Conservation (phyloP, 192 early-diverging fungal genomes). For the Piromyces sp. region DNA sequence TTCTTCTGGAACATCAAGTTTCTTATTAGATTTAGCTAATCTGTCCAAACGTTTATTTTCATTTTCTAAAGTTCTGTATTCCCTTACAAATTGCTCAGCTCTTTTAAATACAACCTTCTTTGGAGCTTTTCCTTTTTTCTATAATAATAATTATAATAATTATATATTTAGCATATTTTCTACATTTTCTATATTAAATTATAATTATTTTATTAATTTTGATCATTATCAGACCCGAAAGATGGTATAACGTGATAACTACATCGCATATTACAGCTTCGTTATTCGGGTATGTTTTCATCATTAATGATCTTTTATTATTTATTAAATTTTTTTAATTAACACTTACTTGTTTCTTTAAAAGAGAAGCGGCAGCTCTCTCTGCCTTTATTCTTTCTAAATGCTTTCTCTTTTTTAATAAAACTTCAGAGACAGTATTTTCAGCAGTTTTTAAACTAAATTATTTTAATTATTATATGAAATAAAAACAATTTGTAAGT, state of each 20-base stretch:
- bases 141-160: no score
- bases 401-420: neutral
- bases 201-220: no score
- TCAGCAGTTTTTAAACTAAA: neutral
- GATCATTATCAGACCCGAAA: neutral
- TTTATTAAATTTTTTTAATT: no score
- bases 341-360: neutral
- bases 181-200: no score
- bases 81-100: neutral
- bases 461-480: neutral
- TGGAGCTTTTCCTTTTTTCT: neutral
- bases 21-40: neutral
- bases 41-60: neutral
- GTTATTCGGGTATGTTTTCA: neutral
- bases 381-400: neutral
- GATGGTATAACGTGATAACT: neutral
- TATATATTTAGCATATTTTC: no score
- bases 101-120: neutral
- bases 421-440: neutral
- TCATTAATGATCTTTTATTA: neutral
- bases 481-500: neutral
- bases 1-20: neutral
- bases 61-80: neutral
- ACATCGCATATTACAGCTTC: neutral
- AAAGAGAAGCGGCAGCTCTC: neutral